These are phyloP conservation scores for Malus hybrid DNA, from an alignment of 331 rosid genomes.

Conservation along the genomic window DNA sequence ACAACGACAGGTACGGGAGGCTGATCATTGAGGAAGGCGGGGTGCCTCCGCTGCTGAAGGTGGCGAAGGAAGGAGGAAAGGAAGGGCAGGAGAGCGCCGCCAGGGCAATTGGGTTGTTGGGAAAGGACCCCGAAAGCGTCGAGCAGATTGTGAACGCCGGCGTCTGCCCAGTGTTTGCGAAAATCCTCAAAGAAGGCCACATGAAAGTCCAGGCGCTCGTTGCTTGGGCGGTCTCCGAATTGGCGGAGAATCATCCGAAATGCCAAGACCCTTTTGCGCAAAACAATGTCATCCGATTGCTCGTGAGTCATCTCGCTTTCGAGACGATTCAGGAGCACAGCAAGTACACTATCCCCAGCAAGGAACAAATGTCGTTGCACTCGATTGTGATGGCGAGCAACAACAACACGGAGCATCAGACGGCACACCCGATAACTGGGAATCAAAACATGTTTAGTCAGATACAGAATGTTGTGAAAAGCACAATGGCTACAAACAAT, in stretches of 20 bases:
- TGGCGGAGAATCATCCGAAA: constrained; percentile 52
- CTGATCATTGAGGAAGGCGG: constrained; percentile 75
- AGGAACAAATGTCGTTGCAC: constrained; percentile 44
- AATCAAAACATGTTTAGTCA: constrained; percentile 22
- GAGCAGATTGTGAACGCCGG: constrained; percentile 61
- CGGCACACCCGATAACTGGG: constrained; percentile 14
- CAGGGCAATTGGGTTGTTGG: constrained; percentile 51
- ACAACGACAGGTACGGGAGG: constrained; percentile 58
- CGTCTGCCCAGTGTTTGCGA: constrained; percentile 51
- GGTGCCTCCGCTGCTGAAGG: constrained; percentile 39
- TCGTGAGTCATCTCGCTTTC: constrained; percentile 70
- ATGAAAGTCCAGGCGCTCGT: constrained; percentile 61
- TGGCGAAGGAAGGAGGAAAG: constrained; percentile 48
- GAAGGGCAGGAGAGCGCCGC: constrained; percentile 69
- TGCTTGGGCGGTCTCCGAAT: constrained; percentile 65
- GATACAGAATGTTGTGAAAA: constrained; percentile 29
- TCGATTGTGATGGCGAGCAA: constrained; percentile 29
- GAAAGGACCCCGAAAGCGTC: constrained; percentile 61
- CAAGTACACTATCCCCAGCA: constrained; percentile 34
- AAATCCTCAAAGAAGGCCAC: constrained; percentile 63
- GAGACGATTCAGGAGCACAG: constrained; percentile 81
- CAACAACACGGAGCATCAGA: neutral
- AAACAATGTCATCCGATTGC: constrained; percentile 57
- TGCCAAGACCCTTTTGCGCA: constrained; percentile 73
- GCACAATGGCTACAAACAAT: constrained; percentile 29